Percentiles rank a stretch among this genome's conserved stretches.
Evolutionary conservation across 352 stramenopile genomes (phyloP).

Genomic region (Synura sp.): DNA sequence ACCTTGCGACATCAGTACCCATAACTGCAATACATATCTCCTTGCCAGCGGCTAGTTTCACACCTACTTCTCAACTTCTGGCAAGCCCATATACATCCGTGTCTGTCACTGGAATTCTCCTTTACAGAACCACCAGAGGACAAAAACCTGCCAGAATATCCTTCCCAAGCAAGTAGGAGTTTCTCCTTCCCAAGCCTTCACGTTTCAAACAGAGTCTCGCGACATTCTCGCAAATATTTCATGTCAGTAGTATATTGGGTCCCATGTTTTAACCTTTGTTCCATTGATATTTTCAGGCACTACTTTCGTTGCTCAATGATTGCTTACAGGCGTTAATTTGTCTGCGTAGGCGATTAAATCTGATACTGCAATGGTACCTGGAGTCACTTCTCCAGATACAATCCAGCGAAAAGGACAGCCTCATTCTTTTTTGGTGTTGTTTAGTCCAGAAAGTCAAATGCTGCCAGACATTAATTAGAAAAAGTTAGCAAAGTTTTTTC

Average conservation of each 20-base stretch:
- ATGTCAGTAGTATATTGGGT: conserved; percentile 28
- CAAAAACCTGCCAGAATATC: conserved; percentile 35
- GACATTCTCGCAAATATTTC: conserved; percentile 36
- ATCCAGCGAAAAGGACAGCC: conserved; percentile 20
- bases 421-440: conserved; percentile 32
- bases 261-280: conserved; percentile 24
- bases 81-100: conserved; percentile 23
- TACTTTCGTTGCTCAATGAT: conserved; percentile 32
- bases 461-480: conserved; percentile 24
- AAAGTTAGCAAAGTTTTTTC: conserved; percentile 33
- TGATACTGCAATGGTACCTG: conserved; percentile 28
- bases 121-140: conserved; percentile 22
- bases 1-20: conserved; percentile 24
- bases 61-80: conserved; percentile 27
- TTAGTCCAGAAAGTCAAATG: conserved; percentile 24
- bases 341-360: conserved; percentile 18
- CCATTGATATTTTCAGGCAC: conserved; percentile 20
- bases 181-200: conserved; percentile 28
- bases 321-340: conserved; percentile 26
- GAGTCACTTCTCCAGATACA: conserved; percentile 22
- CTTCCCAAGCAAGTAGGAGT: conserved; percentile 14
- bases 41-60: conserved; percentile 23
- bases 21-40: conserved; percentile 30
- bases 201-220: conserved; percentile 27
- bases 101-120: conserved; percentile 14